These are phyloP conservation scores for Entomophthora muscae DNA, from an alignment of 371 early-diverging fungal species.

Conservation along the genomic window DNA sequence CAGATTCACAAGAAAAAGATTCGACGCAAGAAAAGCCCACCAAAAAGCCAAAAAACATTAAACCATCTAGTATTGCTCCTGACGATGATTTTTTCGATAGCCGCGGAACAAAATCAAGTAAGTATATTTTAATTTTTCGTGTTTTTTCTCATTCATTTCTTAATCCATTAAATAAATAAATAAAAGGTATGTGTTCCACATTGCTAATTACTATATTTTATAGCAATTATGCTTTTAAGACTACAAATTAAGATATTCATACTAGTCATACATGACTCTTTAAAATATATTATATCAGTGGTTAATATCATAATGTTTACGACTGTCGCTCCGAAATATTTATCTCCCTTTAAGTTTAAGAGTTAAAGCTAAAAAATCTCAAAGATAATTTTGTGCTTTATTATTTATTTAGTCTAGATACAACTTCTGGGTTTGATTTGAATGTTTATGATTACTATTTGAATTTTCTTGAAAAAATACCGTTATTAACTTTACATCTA, in stretches of 20 bases:
- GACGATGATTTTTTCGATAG: background rate
- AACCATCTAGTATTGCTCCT: background rate
- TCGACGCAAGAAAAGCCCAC: background rate
- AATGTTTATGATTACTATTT: background rate
- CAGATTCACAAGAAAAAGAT: background rate
- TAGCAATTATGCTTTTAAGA: background rate
- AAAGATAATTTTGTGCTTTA: background rate
- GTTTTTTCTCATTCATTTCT: background rate
- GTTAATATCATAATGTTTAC: background rate
- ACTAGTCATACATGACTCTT: background rate
- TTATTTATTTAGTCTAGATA: background rate
- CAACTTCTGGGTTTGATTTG: background rate
- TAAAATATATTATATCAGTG: background rate
- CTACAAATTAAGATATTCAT: background rate
- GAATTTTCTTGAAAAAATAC: background rate
- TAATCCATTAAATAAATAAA: background rate
- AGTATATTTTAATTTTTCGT: background rate
- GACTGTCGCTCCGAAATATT: no score
- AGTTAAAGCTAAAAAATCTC: no score
- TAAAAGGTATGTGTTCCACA: background rate
- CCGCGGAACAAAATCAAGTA: background rate
- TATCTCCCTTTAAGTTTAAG: no score
- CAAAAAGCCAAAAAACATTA: background rate
- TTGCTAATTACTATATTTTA: background rate
- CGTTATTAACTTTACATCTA: background rate